A percentile compares a stretch with the other conserved stretches of the same genome.
Conservation (phyloP, 2,329 filamentous ascomycete species). For the Sodiomyces alkalinus region DNA sequence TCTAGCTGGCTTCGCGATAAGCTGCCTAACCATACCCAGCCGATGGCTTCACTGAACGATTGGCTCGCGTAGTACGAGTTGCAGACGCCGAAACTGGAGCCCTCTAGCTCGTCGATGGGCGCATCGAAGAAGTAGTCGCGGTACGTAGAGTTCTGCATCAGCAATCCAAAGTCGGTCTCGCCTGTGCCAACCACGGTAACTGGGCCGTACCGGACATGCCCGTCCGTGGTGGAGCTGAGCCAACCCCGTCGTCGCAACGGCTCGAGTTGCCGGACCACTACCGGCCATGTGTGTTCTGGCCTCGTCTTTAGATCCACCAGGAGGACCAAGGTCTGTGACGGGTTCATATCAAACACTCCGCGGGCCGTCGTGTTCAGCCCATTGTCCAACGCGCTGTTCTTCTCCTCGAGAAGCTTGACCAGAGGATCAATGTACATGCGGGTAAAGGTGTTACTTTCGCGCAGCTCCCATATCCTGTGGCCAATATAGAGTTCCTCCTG, state of each 20-base stretch:
- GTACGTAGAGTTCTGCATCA: conserved; percentile 35
- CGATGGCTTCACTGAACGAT: conserved; percentile 38
- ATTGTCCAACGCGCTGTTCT: conserved; percentile 23
- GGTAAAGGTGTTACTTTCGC: conserved; percentile 37
- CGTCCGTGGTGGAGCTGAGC: conserved; percentile 36
- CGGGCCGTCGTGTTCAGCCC: conserved; percentile 24
- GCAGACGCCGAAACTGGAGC: conserved; percentile 23
- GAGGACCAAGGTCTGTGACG: conserved; percentile 40
- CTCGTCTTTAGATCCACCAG: conserved; percentile 56
- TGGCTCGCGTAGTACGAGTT: conserved; percentile 56
- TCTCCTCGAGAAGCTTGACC: conserved; percentile 39
- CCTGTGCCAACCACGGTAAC: conserved; percentile 58
- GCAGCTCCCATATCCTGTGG: conserved; percentile 42
- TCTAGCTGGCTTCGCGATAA: conserved; percentile 28
- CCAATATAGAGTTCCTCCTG: conserved; percentile 44
- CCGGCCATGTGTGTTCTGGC: conserved; percentile 32
- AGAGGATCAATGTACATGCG: conserved; percentile 51
- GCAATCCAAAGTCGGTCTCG: conserved; percentile 40
- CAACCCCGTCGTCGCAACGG: conserved; percentile 44
- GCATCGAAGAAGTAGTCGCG: conserved; percentile 54
- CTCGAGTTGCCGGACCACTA: conserved; percentile 38
- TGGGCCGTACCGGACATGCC: conserved; percentile 33
- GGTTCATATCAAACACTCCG: conserved; percentile 42
- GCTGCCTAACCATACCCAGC: conserved; percentile 26
- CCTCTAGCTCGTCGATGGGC: conserved; percentile 30